Evolutionary conservation across 2,329 filamentous ascomycete species (phyloP), one percentile per base, ranked within the genome.

Genomic region (Dothistroma pini): DNA sequence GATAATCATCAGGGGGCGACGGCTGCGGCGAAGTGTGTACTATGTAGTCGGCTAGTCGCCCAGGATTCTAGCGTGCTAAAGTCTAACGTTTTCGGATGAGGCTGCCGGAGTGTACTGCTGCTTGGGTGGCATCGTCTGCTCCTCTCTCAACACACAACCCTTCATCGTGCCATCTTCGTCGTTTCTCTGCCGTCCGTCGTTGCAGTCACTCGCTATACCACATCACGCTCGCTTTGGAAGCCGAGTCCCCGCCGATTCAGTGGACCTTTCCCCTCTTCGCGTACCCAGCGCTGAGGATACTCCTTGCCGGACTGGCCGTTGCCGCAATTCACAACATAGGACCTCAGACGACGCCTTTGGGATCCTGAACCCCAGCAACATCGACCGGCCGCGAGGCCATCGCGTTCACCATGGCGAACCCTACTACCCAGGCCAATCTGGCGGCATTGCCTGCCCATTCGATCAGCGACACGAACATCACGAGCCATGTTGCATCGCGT

Each of bases 371-470:
- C 56, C 55, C 31, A 25, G 35, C 44, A 34, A 53, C 51, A 49
- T 22, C 56, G 48, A 49, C 56, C 41, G 70, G 68, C 71, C 68
- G 60, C 50, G 54, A 63, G 69, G 69, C 69, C 70, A 58, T 48
- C 54, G 59, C 53, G 54, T 48, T 60, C 65, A 66, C 31, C 59
- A 73, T 73, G 72, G 68, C 72, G 41, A 60, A 72, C 64, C 84
- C 75, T 78, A 91, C 88, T 80, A 91, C 83, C 65, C 91, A 96
- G 78, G 85, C 91, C 60, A 97, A 93, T 63, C 81, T 99, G 70
- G 92, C 93, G 22, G 88, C 91, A 63, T 82, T 99, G 68, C 93
- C 95, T 53, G 86, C 90, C 64, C 95, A 92, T 80, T 83, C 88
- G 56, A 88, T 92, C 77, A 87, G 86, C 68, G 89, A 91, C 71